Evolutionary conservation across 176 grass and related monocot genomes (phyloP).

Genomic region (Aegilops bicornis): DNA sequence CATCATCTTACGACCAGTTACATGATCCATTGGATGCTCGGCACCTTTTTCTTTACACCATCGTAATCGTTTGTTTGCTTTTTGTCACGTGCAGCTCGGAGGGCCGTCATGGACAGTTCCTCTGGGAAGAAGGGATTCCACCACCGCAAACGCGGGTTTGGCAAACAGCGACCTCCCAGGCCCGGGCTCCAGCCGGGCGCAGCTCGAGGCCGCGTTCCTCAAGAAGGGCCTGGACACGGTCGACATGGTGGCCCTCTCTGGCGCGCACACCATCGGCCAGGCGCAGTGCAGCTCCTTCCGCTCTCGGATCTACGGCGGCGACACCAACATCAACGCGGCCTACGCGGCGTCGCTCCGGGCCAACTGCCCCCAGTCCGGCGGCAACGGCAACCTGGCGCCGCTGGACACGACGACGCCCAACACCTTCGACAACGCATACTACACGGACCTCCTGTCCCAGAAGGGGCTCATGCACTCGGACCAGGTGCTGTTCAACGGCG

Average conservation of each 20-base stretch:
- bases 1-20: neutral
- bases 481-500: slow-evolving; percentile 54
- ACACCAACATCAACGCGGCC: slow-evolving; percentile 30
- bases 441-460: neutral
- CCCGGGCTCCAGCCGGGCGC: neutral
- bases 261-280: slow-evolving; percentile 54
- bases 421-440: neutral
- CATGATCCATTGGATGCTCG: neutral
- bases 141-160: neutral
- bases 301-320: slow-evolving; percentile 34
- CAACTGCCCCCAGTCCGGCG: too few relatives aligned
- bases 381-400: too few relatives aligned
- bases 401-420: too few relatives aligned
- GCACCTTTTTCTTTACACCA: too few relatives aligned
- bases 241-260: slow-evolving; percentile 23
- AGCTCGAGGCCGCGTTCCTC: neutral
- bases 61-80: too few relatives aligned
- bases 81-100: neutral
- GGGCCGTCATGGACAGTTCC: slow-evolving; percentile 40
- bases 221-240: neutral
- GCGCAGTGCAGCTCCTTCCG: slow-evolving; percentile 46
- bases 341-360: slow-evolving; percentile 12
- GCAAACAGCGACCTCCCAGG: neutral
- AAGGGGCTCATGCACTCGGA: slow-evolving; percentile 34
- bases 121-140: slow-evolving; percentile 42